Conservation (phyloP, 441 rosid genomes). For the Raphanus hybrid region DNA sequence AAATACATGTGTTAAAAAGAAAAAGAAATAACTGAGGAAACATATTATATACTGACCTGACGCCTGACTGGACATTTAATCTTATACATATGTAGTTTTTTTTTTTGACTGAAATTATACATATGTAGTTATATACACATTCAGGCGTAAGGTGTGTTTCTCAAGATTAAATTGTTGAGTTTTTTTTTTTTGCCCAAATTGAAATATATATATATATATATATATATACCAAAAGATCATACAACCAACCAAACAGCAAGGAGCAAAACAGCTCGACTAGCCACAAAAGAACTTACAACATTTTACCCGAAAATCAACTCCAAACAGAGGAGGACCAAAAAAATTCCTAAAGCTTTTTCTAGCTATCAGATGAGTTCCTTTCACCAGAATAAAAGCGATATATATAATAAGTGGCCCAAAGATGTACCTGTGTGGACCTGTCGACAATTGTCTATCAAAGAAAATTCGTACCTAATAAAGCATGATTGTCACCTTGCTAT, state of each 20-base stretch:
- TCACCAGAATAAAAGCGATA: too few species aligned
- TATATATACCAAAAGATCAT: too few species aligned
- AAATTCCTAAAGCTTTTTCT: too few species aligned
- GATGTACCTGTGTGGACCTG: constrained; percentile 22
- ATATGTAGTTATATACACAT: not conserved
- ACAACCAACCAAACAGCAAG: too few species aligned
- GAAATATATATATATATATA: too few species aligned
- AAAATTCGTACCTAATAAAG: not conserved
- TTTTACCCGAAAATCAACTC: too few species aligned
- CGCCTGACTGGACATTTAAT: not conserved
- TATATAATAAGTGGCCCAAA: not conserved
- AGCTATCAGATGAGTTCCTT: too few species aligned
- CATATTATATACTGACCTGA: not conserved
- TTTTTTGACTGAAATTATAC: too few species aligned
- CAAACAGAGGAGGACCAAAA: too few species aligned
- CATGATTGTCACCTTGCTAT: not conserved
- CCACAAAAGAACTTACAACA: too few species aligned
- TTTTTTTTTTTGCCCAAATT: too few species aligned
- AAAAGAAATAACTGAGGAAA: not conserved
- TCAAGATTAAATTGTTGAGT: not conserved
- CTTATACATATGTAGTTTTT: not conserved
- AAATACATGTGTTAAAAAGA: not conserved
- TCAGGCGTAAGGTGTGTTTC: constrained; percentile 7
- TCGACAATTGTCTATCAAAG: not conserved
- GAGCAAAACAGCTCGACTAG: too few species aligned